Evolutionary conservation across 345 rosid genomes (phyloP), one percentile per base, ranked within the genome.

Genomic region (Leavenworthia alabamica): DNA sequence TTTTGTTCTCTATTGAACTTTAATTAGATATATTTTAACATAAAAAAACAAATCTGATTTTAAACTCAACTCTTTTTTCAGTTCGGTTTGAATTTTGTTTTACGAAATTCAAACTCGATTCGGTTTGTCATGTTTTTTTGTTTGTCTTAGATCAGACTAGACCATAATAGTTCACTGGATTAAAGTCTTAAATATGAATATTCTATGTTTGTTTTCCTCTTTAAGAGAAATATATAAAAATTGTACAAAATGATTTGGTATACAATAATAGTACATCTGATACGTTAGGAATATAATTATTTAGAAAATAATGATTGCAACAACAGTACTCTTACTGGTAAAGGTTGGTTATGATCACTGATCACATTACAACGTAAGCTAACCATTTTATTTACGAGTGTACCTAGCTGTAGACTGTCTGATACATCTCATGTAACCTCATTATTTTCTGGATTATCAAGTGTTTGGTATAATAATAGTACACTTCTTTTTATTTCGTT

Each of bases 291-390:
- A 60, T 15, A 29, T 42, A 10, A 60, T 51, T 17, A 19, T 53
- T 33, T 35, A 33, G 43, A 29, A 43, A 16, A 27, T 45, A 69
- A 54, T 69, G 73, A 69, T 69, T 69, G 62, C 56, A 68, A 35
- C 66, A 68, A 51, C 60, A 52, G 55, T 60, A 32, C 61, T 33
- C 51, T 51, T 60, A 60, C 47, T 32, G 55, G 73, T 51, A 60
- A 60, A 68, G 31, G 73, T 60, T 68, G 55, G 73, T 52, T 60
- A 60, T 53, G 67, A 68, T 68, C 67, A 60, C 61, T 69, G 43
- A 69, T 61, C 73, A 69, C 68, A 69, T 61, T 68, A 69, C 68
- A 69, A 69, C 67, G 62, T 36, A 69, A 44, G 56, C 73, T n/a
- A 61, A 49, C 27, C 56, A 44, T 36, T 44, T 53, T 44, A 60